Evolutionary conservation across 2,329 filamentous ascomycete genomes (phyloP).

Genomic region (Fusarium sp.): DNA sequence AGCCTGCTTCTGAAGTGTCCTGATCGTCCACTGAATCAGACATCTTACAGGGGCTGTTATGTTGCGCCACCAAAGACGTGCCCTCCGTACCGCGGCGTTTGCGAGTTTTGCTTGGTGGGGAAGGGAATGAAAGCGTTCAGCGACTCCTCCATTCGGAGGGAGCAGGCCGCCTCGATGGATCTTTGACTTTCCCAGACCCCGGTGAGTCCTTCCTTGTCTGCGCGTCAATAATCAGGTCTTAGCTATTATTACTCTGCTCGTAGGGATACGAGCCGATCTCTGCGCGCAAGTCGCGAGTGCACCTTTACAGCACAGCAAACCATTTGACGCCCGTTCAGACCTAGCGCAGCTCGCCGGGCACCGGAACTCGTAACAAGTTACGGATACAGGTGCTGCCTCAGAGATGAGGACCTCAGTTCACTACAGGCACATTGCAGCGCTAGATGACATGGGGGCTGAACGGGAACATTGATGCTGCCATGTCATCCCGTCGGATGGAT

Average conservation of each 20-base stretch:
- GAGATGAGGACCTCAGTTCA: not conserved
- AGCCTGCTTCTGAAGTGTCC: slow-evolving; percentile 27
- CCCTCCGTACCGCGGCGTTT: slow-evolving; percentile 7
- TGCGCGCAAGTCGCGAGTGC: slow-evolving; percentile 13
- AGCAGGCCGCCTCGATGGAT: slow-evolving; percentile 19
- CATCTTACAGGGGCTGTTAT: slow-evolving; percentile 35
- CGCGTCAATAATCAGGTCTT: slow-evolving; percentile 9
- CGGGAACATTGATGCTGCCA: not conserved
- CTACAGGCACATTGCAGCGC: not conserved
- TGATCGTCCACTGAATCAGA: slow-evolving; percentile 41
- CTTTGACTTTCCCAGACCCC: slow-evolving; percentile 18
- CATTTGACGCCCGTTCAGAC: slow-evolving; percentile 3
- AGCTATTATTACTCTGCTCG: slow-evolving; percentile 13
- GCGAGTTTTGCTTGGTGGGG: slow-evolving; percentile 14
- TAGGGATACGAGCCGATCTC: slow-evolving; percentile 24
- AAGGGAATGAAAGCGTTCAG: slow-evolving; percentile 13
- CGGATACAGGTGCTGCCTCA: not conserved
- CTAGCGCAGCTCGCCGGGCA: slow-evolving; percentile 5
- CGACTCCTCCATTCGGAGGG: not conserved
- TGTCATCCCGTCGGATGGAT: not conserved
- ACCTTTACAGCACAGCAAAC: slow-evolving; percentile 11
- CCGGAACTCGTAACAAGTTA: slow-evolving; percentile 6
- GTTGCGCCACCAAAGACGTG: slow-evolving; percentile 37
- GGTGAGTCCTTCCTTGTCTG: slow-evolving; percentile 5
- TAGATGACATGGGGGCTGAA: not conserved